Evolutionary conservation across 345 rosid species (phyloP), one percentile per base, ranked within the genome.

Genomic region (Eucalyptus curtisii): DNA sequence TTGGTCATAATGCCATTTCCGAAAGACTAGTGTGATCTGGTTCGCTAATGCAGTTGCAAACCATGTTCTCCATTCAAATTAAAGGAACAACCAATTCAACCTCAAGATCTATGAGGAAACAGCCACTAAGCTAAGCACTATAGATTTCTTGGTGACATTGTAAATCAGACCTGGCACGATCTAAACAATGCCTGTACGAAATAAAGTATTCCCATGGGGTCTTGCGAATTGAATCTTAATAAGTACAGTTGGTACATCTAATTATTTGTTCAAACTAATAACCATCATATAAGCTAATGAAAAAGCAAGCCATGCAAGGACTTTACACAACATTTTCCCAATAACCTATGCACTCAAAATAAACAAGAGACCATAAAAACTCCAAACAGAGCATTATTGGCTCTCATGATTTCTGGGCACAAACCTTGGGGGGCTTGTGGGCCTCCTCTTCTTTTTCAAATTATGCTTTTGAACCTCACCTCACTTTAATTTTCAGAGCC

Each of bases 241-340:
- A 76, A 37, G 82, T 37, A 76, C 82, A 37, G 82, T 71, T 71
- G 82, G 45, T 71, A 71, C 82, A 71, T 10, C 47, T 76, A 40
- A 76, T 76, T 14, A 76, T 76, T 76, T 19, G 45, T 76, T 76
- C 47, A 76, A 20, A 37, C 47, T 20, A 37, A 71, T 37, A 37
- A 37, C 27, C 82, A 20, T 37, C 27, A 20, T 19, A 37, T 87
- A 89, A 91, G 86, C 90, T 89, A 85, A 89, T 87, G 24, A 88
- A 90, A 94, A 93, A 94, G 94, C 90, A 55, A 91, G 88, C 30
- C 91, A 89, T 80, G 89, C 90, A 91, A 89, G 89, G 76, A 92
- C 92, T 92, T 92, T 92, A 87, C 88, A 82, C 88, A 82, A 88
- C 90, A 82, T 33, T 89, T 87, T 87, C 76, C 87, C 91, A 85